Evolutionary conservation across 2,329 filamentous ascomycete species (phyloP), one percentile per base, ranked within the genome.

Genomic region (Beauveria bassiana): DNA sequence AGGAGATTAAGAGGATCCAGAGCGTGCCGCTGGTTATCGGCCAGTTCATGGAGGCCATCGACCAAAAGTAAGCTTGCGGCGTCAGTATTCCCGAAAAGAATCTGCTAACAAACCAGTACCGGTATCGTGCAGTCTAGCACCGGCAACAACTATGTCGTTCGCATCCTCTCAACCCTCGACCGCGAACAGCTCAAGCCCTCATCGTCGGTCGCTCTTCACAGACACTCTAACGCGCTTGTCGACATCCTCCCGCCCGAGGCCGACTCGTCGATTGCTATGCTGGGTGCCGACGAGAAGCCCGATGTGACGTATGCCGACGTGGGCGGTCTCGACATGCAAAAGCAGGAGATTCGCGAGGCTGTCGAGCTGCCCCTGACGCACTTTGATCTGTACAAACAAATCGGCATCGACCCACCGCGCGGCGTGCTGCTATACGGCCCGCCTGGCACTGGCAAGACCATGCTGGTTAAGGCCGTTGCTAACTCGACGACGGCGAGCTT

Each of bases 11-110:
- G 82, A 88, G 95, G 67, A 99, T 99, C 75, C 95, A 99, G 80
- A 97, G 92, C 75, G 95, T 99, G 60, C 95, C 95, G 31, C 79
- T 99, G 65, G 95, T 99, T 65, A 99, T 99, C 74, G 95, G 95
- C 64, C 95, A 99, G 78, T 99, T 99, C 74, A 99, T 99, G 95
- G 95, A 99, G 78, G 95, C 95, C 61, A 99, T 99, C 73, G 95
- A 99, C 75, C 95, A 99, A 78, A 99, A 97, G 91, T 96, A 83
- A 75, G 84, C 63, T 56, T 26, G 43, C 63, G 18, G 28, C 54
- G 57, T 51, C 12, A 38, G 34, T 38, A 16, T 38, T 38, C 34
- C 34, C 5, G 34, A n/a, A n/a, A 38, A 14, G 34, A 24, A 55
- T 59, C 46, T 28, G 16, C 57, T 47, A n/a, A 62, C 14, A 55